These are phyloP conservation scores for Sugiyamaella neomexicana DNA, from an alignment of 1,139 yeast species.

Conservation along the genomic window DNA sequence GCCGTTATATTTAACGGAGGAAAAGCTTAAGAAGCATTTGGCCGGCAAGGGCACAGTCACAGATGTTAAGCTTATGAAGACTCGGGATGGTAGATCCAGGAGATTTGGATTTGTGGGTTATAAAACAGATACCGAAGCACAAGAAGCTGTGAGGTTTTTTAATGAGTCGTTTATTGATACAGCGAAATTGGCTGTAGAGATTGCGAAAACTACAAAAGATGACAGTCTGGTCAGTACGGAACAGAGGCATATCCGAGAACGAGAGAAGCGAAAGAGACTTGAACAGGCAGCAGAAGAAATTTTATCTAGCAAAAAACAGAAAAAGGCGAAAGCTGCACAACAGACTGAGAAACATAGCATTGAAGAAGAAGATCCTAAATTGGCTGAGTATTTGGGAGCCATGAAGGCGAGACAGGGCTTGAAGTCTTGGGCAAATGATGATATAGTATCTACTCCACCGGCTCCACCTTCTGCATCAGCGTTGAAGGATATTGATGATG, in stretches of 20 bases:
- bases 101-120: conserved; percentile 93
- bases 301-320: conserved; percentile 49
- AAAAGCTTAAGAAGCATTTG: conserved; percentile 69
- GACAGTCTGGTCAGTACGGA: conserved; percentile 67
- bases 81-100: conserved; percentile 82
- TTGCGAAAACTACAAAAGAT: conserved; percentile 87
- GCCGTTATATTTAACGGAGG: conserved; percentile 79
- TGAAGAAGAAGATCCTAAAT: conserved; percentile 53
- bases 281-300: conserved; percentile 36
- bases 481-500: conserved; percentile 30
- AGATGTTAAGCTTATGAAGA: conserved; percentile 82
- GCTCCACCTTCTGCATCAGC: conserved; percentile 12
- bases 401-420: conserved; percentile 71
- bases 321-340: conserved; percentile 35
- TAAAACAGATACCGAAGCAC: conserved; percentile 70
- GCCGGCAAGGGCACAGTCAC: conserved; percentile 61
- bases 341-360: background rate
- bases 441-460: conserved; percentile 43
- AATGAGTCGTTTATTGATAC: conserved; percentile 82
- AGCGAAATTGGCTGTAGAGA: conserved; percentile 69
- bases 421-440: conserved; percentile 77
- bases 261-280: conserved; percentile 45
- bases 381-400: conserved; percentile 78
- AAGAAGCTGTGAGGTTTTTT: conserved; percentile 72
- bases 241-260: conserved; percentile 58